A percentile compares a stretch with the other conserved stretches of the same genome.
Conservation (phyloP, 352 stramenopile genomes). For the Phytopythium ostracodes region DNA sequence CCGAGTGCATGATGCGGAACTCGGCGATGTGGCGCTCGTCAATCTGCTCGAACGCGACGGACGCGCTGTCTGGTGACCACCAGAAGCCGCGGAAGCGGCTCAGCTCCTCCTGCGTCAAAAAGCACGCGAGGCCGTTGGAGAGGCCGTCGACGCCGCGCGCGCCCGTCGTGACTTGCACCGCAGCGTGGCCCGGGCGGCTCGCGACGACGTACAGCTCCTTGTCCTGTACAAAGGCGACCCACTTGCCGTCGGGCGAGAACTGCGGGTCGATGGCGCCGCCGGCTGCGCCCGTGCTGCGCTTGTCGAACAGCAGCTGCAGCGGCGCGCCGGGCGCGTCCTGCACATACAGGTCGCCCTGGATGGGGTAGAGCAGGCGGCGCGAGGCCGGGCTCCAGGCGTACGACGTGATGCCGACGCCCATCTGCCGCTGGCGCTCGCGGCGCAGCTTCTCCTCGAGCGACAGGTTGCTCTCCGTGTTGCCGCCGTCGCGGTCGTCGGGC, state of each 20-base stretch:
- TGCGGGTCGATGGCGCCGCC: constrained; percentile 92
- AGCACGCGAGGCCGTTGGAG: constrained; percentile 95
- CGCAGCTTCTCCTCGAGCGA: constrained; percentile 90
- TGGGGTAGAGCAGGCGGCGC: constrained; percentile 86
- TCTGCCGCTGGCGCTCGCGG: constrained; percentile 86
- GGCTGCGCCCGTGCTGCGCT: constrained; percentile 54
- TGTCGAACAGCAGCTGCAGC: constrained; percentile 86
- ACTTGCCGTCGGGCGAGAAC: constrained; percentile 88
- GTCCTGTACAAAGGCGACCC: constrained; percentile 93
- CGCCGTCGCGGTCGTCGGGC: constrained; percentile 35
- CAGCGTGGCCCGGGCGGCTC: constrained; percentile 44
- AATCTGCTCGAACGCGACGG: constrained; percentile 89
- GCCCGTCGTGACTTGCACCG: constrained; percentile 71
- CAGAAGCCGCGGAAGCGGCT: constrained; percentile 96
- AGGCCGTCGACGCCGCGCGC: constrained; percentile 63
- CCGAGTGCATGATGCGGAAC: constrained; percentile 95
- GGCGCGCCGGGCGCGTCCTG: constrained; percentile 81
- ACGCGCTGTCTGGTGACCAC: constrained; percentile 88
- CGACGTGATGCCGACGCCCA: constrained; percentile 91
- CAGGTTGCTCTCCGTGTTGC: constrained; percentile 84
- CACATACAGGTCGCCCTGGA: constrained; percentile 92
- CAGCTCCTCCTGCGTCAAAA: constrained; percentile 97
- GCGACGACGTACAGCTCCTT: constrained; percentile 92
- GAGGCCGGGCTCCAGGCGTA: constrained; percentile 79
- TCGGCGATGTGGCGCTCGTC: constrained; percentile 93